Base-by-base conservation (phyloP, 768 basidiomycete genomes). In the Lactarius hengduanensis region DNA sequence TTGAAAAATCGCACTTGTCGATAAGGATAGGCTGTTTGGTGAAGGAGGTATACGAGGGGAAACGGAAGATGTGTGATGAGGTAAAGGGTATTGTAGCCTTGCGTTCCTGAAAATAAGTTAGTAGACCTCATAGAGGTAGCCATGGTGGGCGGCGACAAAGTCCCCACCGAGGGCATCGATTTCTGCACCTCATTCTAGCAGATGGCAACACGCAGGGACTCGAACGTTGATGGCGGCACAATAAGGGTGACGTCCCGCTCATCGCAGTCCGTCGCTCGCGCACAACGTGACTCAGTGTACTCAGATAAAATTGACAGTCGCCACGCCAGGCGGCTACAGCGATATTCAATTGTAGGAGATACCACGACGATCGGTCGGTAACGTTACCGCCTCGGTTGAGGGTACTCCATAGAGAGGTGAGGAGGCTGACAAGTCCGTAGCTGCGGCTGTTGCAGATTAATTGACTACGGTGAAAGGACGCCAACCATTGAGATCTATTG, bases 151-250 rank as follows among this genome's bases (percentile, higher is more conserved):
- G 2, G 96, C 96, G 32, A 90, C 82, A 32, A 99, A 84, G 76
- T 98, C 96, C 5, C 97, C 97, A n/a, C 96, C 96, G 10, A 91
- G n/a, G n/a, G n/a, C n/a, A 70, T 99, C 97, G n/a, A 98, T 91
- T 62, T 96, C 92, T 0, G 96, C 96, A 34, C 96, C 96, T 72
- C 92, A 87, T 70, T 94, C 92, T 43, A 99, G 80, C 16, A 98
- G 81, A 70, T 88, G 91, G 40, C 90, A 84, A 77, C 94, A 96
- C 30, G 90, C 88, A 0, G 87, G 82, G 22, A 96, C 80, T 74
- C 97, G 94, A 4, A 94, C 94, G 72, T 98, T 98, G 74, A 98
- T 98, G 2, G 96, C 89, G 8, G 96, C 95, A 96, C 96, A 99
- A 74, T 98, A 96, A 99, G 84, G 0, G 95, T 96, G 68, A 98